These are phyloP conservation scores for Plasmodium chabaudi DNA, from an alignment of 169 alveolate species.

Conservation along the genomic window DNA sequence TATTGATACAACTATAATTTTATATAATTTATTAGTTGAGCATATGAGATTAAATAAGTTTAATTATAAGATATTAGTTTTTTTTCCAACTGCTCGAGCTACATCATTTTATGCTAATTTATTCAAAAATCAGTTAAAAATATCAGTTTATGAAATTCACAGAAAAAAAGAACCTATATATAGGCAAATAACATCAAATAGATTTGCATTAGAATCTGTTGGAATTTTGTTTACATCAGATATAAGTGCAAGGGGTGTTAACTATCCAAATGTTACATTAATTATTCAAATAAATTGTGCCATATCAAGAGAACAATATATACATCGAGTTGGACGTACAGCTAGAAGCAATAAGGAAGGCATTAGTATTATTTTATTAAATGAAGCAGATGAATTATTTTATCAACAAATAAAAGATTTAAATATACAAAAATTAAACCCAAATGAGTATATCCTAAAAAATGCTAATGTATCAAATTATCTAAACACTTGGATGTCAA, in stretches of 20 bases:
- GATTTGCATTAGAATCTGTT: conserved; percentile 75
- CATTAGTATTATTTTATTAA: conserved; percentile 77
- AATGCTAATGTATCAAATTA: conserved; percentile 69
- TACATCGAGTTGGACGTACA: conserved; percentile 98
- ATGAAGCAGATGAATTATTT: conserved; percentile 80
- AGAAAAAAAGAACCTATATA: conserved; percentile 76
- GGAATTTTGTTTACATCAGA: conserved; percentile 93
- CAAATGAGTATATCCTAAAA: conserved; percentile 63
- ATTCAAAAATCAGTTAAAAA: conserved; percentile 78
- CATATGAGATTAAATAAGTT: conserved; percentile 76
- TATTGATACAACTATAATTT: conserved; percentile 75
- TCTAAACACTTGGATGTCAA: conserved; percentile 74
- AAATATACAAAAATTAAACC: conserved; percentile 49
- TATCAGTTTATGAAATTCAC: conserved; percentile 80
- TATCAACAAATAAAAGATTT: conserved; percentile 74
- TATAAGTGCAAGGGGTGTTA: conserved; percentile 97
- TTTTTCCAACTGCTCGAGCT: conserved; percentile 81
- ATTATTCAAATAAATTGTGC: conserved; percentile 97
- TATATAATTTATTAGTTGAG: conserved; percentile 74
- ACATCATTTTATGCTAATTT: conserved; percentile 79
- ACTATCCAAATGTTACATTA: conserved; percentile 97
- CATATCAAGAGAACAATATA: conserved; percentile 94
- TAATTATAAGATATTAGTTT: conserved; percentile 77
- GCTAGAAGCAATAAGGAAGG: conserved; percentile 97
- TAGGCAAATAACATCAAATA: conserved; percentile 73